These are phyloP conservation scores for Claviceps citrina DNA, from an alignment of 2,329 filamentous ascomycete genomes.

Conservation along the genomic window DNA sequence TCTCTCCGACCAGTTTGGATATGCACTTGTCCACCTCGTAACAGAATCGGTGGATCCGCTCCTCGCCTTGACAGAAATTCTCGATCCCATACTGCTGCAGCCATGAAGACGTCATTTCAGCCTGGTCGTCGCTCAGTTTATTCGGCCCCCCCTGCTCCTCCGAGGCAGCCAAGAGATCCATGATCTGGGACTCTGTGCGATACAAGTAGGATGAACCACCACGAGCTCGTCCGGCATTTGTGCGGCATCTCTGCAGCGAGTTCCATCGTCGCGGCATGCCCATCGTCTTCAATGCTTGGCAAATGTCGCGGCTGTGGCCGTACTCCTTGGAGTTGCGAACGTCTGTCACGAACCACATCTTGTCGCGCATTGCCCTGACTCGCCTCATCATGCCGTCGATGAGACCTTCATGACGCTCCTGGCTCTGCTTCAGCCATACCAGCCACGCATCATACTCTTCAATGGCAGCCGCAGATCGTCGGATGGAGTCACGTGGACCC, in stretches of 20 bases:
- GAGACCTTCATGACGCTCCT: constrained; percentile 59
- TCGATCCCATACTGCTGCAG: constrained; percentile 67
- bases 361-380: constrained; percentile 66
- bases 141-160: constrained; percentile 80
- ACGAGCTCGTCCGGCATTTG: constrained; percentile 30
- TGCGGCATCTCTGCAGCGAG: constrained; percentile 34
- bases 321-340: constrained; percentile 82
- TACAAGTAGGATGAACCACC: constrained; percentile 51
- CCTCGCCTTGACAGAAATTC: constrained; percentile 89
- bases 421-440: constrained; percentile 67
- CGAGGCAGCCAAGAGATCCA: constrained; percentile 71
- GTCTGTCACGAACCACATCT: constrained; percentile 98
- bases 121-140: constrained; percentile 91
- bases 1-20: constrained; percentile 70
- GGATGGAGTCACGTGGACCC: constrained; percentile 53
- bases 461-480: constrained; percentile 53
- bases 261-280: constrained; percentile 45
- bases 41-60: constrained; percentile 85
- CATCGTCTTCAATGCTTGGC: constrained; percentile 83
- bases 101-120: constrained; percentile 72
- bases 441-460: constrained; percentile 72
- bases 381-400: constrained; percentile 62
- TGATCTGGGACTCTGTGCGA: constrained; percentile 67
- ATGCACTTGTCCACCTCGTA: constrained; percentile 81
- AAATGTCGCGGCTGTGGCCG: constrained; percentile 72